Conservation (phyloP, 805 yeast species). For the Helenozyma baotianmanensis region DNA sequence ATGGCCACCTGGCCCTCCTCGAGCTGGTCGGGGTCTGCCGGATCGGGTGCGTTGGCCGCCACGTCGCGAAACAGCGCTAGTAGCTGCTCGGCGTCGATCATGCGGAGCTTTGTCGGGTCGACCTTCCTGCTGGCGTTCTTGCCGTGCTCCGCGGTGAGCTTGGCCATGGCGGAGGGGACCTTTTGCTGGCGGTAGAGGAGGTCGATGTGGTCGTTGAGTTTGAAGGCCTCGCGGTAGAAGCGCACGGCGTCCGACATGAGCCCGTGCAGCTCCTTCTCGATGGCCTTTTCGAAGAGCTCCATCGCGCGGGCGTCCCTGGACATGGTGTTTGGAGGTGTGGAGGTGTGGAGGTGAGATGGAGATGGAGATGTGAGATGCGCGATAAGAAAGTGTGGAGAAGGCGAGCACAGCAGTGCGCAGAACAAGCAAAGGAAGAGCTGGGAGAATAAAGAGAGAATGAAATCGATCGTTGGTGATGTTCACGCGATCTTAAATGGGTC, state of each 20-base stretch:
- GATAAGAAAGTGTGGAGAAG: too few species aligned
- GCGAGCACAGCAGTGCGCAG: too few species aligned
- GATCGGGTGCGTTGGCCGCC: constrained; percentile 27
- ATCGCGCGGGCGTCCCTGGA: constrained; percentile 42
- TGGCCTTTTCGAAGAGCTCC: constrained; percentile 62
- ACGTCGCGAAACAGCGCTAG: constrained; percentile 31
- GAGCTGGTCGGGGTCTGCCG: constrained; percentile 14
- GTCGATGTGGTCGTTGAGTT: constrained; percentile 58
- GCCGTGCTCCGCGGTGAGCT: constrained; percentile 21
- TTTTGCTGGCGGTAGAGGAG: constrained; percentile 56
- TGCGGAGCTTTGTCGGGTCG: constrained; percentile 34
- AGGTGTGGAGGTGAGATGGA: too few species aligned
- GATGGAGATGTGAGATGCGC: too few species aligned
- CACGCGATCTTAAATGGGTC: too few species aligned
- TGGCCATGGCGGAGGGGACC: constrained; percentile 33
- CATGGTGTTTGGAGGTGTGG: too few species aligned
- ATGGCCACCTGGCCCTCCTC: constrained; percentile 19
- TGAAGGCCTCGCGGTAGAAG: constrained; percentile 67
- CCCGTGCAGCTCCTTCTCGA: constrained; percentile 68
- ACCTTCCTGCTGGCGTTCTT: constrained; percentile 25
- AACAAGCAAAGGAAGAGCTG: too few species aligned
- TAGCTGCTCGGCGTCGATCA: constrained; percentile 39
- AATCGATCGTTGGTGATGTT: too few species aligned
- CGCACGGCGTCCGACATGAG: constrained; percentile 77
- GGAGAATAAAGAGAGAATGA: too few species aligned